phyloP scores from a whole-genome alignment of 495 filamentous ascomycete species.

The Hypoxylon lienhwacheense region DNA sequence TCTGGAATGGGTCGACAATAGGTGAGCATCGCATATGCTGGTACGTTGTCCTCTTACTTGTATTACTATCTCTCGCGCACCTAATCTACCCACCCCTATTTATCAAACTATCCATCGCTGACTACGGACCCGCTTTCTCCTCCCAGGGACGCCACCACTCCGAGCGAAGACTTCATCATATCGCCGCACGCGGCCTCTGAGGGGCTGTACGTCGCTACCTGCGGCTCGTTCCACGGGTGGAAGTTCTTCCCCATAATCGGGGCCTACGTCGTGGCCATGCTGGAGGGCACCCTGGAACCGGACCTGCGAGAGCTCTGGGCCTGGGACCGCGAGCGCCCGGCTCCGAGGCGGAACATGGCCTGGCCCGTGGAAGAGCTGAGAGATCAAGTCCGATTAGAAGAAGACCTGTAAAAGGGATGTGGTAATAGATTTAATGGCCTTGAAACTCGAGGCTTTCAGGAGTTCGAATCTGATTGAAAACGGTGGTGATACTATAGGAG shows the following conservation, averaged over 20 bases:
- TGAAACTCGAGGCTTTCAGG: too few species aligned
- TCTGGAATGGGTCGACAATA: conserved; percentile 21
- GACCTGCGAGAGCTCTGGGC: conserved; percentile 54
- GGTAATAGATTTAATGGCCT: too few species aligned
- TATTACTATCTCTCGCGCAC: too few species aligned
- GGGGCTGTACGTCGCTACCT: conserved; percentile 50
- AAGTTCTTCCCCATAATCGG: conserved; percentile 66
- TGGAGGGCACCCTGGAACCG: conserved; percentile 50
- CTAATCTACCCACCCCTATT: not conserved
- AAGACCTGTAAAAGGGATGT: too few species aligned
- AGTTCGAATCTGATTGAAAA: too few species aligned
- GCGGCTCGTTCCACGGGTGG: conserved; percentile 56
- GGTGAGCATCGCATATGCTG: conserved; percentile 43
- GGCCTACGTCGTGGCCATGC: conserved; percentile 59
- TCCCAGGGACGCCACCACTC: conserved; percentile 42
- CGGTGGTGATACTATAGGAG: too few species aligned
- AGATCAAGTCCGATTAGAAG: too few species aligned
- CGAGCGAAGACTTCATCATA: conserved; percentile 61
- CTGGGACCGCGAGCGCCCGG: conserved; percentile 51
- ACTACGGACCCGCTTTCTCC: not conserved
- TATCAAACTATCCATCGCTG: too few species aligned
- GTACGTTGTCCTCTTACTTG: conserved; percentile 17
- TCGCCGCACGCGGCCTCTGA: conserved; percentile 54
- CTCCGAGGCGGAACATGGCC: conserved; percentile 6
- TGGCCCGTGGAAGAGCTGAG: conserved; percentile 32